Evolutionary conservation across 208 protist species (phyloP).

Genomic region (Acanthamoeba culbertsoni): DNA sequence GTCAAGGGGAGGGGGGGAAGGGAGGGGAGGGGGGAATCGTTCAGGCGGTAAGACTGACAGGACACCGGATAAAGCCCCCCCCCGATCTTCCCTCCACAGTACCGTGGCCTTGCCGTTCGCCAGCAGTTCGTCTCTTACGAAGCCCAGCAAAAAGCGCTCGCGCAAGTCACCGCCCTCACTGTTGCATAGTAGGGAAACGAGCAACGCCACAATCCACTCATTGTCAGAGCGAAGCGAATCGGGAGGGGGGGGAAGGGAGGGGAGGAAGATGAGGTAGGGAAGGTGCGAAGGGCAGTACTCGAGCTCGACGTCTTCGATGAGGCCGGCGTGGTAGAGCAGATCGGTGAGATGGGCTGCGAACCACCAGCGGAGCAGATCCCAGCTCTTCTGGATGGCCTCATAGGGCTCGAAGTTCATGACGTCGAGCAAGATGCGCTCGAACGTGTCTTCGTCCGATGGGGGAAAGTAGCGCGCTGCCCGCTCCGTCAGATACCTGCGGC

Average conservation of each 20-base stretch:
- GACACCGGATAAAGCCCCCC: no score
- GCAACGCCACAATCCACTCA: not conserved
- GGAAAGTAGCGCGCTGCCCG: not conserved
- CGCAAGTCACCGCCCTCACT: slow-evolving; percentile 9
- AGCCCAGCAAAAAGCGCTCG: slow-evolving; percentile 21
- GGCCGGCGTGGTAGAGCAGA: slow-evolving; percentile 25
- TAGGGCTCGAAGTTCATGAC: slow-evolving; percentile 54
- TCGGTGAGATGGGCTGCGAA: slow-evolving; percentile 43
- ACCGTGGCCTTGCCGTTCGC: not conserved
- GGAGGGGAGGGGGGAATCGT: no score
- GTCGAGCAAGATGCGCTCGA: slow-evolving; percentile 25
- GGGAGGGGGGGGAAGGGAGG: not conserved
- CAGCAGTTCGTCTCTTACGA: slow-evolving; percentile 38
- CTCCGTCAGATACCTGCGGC: not conserved
- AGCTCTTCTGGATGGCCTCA: not conserved
- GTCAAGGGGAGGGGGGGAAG: no score
- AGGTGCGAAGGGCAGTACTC: not conserved
- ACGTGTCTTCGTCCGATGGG: not conserved
- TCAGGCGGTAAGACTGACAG: no score
- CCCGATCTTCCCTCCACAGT: no score
- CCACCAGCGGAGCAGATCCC: slow-evolving; percentile 44
- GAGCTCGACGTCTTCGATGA: slow-evolving; percentile 1
- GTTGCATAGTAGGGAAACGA: not conserved
- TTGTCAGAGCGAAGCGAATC: not conserved
- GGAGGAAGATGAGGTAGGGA: not conserved